A percentile compares a stretch with the other conserved stretches of the same genome.
Evolutionary conservation across 441 rosid species (phyloP).

Genomic region (Macaranga tanarius): DNA sequence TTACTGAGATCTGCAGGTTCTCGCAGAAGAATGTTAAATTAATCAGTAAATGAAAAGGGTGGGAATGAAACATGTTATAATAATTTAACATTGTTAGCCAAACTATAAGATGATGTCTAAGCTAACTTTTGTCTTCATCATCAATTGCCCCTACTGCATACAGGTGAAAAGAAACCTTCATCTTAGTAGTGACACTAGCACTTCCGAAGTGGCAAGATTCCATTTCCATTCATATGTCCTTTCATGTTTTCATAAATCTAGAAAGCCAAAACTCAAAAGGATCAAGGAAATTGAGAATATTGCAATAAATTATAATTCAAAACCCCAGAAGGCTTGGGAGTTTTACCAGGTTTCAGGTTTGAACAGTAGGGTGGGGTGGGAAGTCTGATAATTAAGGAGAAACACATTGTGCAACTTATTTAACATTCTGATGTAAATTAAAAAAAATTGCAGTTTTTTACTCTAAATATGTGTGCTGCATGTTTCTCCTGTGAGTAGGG

Average conservation of each 20-base stretch:
- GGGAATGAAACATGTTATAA: neutral
- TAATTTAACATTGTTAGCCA: neutral
- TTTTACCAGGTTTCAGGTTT: too few species aligned
- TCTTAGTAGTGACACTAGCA: neutral
- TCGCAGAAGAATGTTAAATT: conserved; percentile 10
- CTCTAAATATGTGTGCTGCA: too few species aligned
- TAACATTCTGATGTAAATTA: neutral
- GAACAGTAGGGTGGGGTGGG: too few species aligned
- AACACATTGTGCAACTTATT: neutral
- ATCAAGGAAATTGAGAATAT: neutral
- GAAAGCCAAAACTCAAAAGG: neutral
- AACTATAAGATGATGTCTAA: neutral
- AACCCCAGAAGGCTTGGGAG: too few species aligned
- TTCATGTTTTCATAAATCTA: neutral
- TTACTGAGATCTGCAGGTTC: conserved; percentile 64
- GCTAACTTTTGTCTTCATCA: neutral
- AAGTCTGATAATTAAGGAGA: too few species aligned
- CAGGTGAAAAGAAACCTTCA: neutral
- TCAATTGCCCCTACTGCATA: neutral
- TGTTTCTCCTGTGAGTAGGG: neutral
- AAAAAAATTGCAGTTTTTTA: neutral
- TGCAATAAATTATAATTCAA: too few species aligned
- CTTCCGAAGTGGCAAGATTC: neutral
- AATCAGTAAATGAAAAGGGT: neutral
- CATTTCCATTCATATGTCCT: neutral